Evolutionary conservation across 768 basidiomycete genomes (phyloP), one percentile per base, ranked within the genome.

Genomic region (Coprinopsis sp.): DNA sequence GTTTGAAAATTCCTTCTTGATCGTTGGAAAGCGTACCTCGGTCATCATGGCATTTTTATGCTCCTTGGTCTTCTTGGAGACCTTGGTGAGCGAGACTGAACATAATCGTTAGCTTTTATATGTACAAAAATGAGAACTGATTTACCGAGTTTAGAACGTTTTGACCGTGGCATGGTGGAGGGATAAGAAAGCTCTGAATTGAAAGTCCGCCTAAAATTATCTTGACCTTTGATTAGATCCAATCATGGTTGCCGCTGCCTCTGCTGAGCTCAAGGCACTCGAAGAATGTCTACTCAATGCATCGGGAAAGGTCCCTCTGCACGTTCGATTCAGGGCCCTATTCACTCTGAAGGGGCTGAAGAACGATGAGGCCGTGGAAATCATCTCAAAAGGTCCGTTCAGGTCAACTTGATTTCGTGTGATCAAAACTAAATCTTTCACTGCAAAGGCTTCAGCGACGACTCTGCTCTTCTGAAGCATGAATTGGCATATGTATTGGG

Each of bases 401-500:
- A 14, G 37, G 24, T 34, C n/a, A 24, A 4, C 10, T 49, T 25
- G 36, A 22, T 24, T 34, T 27, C 24, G 27, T 40, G 39, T 14
- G 44, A 14, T 46, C 14, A 47, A 47, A 51, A 48, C 33, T 53
- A 28, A 53, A 44, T 31, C 43, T 33, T 22, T 42, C 30, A 4
- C 24, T 34, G 39, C 30, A 6, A 56, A 94, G 94, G 87, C 22
- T 91, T 99, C 61, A 64, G 67, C 27, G 94, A 97, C 63, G 75
- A 81, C 4, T 96, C 92, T 33, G 89, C 92, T 7, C 64, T 99
- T 49, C 76, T 99, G 25, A 97, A 97, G 59, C 96, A 99, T 63
- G 96, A 99, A 60, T 76, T 99, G 2, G 96, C 96, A 1, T 99
- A 98, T 63, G 94, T 92, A 58, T 77, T 99, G 3, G 96, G 96